Evolutionary conservation across 805 yeast species (phyloP), one percentile per base, ranked within the genome.

Genomic region (Kuraishia floccosa): DNA sequence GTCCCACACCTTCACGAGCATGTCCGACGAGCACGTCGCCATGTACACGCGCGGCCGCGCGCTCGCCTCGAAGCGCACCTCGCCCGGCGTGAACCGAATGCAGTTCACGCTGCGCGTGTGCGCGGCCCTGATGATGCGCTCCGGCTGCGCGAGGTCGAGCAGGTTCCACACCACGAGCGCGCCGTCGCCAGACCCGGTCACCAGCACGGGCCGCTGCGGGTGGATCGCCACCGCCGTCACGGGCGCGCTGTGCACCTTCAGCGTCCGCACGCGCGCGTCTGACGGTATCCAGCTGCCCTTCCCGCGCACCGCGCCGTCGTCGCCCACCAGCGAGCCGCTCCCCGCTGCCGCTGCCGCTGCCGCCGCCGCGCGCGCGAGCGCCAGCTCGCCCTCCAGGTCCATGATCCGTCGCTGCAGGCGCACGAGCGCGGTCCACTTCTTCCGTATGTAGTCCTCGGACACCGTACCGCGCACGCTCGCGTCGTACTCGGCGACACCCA

Each of bases 381-480:
- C 52, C 4, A 70, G 49, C 28, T 75, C 77, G 13, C 64, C 54
- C 44, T 87, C 94, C 27, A 85, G 52, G 31, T 77, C 89, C 35
- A 78, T 57, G 26, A 78, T 76, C 43, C 72, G 68, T 38, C 75
- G 69, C 53, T 89, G 96, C 19, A 89, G 60, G 28, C 94, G 60
- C 20, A 84, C 63, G 4, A 87, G 89, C 0, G 94, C 76, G 1
- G 78, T 65, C 96, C 96, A 87, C 56, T 86, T 87, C 53, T 77
- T 79, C 41, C 79, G 84, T 24, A 84, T 38, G 28, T 45, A 54
- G 23, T 47, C 36, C 3, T 37, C 35, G 1, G 62, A 60, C 5
- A 51, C 41, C 6, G 41, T 28, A 3, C 18, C n/a, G 13, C 28
- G 20, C 25, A 32, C 35, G 19, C 34, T 18, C 12, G 24, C 12